Base-by-base conservation (phyloP, 805 yeast genomes). In the Ogataea nakhonphanomensis region DNA sequence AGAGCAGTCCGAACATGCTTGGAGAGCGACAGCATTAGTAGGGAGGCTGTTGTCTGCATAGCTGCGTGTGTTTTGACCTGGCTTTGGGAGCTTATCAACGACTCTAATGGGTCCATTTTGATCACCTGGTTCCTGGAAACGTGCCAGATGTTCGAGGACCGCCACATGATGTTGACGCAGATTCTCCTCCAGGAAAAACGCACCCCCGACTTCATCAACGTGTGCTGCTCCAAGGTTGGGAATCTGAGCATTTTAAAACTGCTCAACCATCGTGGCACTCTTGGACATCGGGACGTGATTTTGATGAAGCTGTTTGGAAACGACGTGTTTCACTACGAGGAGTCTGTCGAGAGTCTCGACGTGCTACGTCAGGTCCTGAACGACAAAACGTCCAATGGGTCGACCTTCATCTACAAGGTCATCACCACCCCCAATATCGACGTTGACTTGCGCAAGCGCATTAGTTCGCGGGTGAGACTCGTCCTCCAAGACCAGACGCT, bases 81-180 rank as follows among this genome's bases (percentile, higher is more conserved):
- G 66, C 80, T 91, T 20, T 84, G 83, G 48, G 85, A 81, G 49
- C 71, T 93, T 51, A 87, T 89, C 1, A 74, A 81, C 5, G 89
- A 90, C 59, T 76, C 81, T 46, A 93, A 93, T 60, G 97, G 98
- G 17, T 83, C 95, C 1, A 67, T 93, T 48, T 71, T 93, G 51
- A 76, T 93, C 39, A 88, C 96, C 1, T 93, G 99, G 99, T 84
- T 85, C 54, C 73, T 93, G 57, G 99, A 93, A 58, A 86, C 96
- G 1, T 84, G 85, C 50, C 71, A 71, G 7, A 56, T 51, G 9
- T 33, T 80, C 30, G 80, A 81, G 28, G 73, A 79, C 53, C 75
- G 91, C 52, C 85, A 81, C 60, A 64, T 68, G 21, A 67, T 86
- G 13, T 66, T 93, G 34, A 50, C 64, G 7, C 41, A 47, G 11